A percentile compares a stretch with the other conserved stretches of the same genome.
Evolutionary conservation across 2,329 filamentous ascomycete genomes (phyloP).

Genomic region (Alternaria metachromatica): DNA sequence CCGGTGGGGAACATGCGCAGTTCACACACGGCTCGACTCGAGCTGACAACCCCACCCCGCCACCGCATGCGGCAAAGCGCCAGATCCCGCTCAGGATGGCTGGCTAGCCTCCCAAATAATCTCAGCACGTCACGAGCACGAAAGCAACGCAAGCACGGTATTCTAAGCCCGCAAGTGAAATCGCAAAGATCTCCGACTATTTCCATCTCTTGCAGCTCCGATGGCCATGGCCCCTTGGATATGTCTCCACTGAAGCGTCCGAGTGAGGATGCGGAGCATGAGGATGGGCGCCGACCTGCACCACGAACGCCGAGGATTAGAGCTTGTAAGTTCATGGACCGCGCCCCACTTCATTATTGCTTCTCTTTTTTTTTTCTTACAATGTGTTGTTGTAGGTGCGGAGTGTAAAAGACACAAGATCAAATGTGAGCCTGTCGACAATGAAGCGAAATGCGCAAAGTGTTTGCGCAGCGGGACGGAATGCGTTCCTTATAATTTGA

Average conservation of each 20-base stretch:
- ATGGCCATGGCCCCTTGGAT: conserved; percentile 69
- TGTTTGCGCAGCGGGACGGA: conserved; percentile 67
- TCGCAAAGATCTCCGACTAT: conserved; percentile 16
- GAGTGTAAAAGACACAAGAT: conserved; percentile 48
- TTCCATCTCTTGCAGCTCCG: conserved; percentile 8
- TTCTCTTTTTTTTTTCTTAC: background rate
- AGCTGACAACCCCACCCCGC: background rate
- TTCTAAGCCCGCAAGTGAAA: background rate
- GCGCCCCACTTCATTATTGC: background rate
- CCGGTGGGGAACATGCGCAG: background rate
- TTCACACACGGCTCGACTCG: background rate
- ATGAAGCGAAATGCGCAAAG: conserved; percentile 43
- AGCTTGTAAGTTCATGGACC: conserved; percentile 29
- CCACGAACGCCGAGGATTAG: conserved; percentile 33
- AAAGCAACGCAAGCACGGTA: background rate
- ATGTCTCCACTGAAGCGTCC: conserved; percentile 61
- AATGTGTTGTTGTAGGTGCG: conserved; percentile 26
- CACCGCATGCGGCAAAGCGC: background rate
- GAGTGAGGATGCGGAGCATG: conserved; percentile 38
- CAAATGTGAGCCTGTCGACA: conserved; percentile 42
- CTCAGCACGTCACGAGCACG: conserved; percentile 6
- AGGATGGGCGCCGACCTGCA: conserved; percentile 35
- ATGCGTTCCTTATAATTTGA: conserved; percentile 72
- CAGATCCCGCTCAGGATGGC: background rate
- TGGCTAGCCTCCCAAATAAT: conserved; percentile 4